A percentile compares a stretch with the other conserved stretches of the same genome.
Evolutionary conservation across 2,329 filamentous ascomycete genomes (phyloP).

Genomic region (Coniochaeta sp.): DNA sequence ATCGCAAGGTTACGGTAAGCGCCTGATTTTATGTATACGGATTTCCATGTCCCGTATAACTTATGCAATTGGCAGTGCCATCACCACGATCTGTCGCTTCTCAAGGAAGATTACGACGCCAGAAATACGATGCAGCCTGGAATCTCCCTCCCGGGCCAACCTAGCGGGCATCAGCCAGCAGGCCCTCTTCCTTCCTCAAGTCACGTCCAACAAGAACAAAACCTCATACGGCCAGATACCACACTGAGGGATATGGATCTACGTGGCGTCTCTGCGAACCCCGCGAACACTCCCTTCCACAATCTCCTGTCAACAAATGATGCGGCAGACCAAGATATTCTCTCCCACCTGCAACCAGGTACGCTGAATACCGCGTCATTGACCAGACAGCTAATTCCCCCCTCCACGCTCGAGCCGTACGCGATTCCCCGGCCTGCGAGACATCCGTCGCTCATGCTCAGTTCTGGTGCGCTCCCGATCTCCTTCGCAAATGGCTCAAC

Average conservation of each 20-base stretch:
- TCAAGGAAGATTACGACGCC: conserved; percentile 5
- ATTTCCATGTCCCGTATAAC: neutral
- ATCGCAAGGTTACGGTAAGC: conserved; percentile 13
- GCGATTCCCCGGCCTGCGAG: neutral
- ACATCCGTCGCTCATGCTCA: neutral
- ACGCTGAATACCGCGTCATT: neutral
- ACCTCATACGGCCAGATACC: too few relatives aligned
- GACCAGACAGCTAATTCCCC: neutral
- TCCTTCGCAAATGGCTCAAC: neutral
- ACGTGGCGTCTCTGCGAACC: conserved; percentile 3
- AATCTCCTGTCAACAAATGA: neutral
- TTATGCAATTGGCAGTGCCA: conserved; percentile 9
- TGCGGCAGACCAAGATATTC: neutral
- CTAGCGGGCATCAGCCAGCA: neutral
- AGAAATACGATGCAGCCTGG: neutral
- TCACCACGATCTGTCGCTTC: conserved; percentile 10
- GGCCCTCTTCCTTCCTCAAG: too few relatives aligned
- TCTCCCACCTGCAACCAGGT: neutral
- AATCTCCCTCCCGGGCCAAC: neutral
- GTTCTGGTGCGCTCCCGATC: neutral
- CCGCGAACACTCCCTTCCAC: neutral
- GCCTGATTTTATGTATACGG: neutral
- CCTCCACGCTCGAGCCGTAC: neutral
- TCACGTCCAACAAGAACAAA: too few relatives aligned
- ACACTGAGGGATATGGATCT: conserved; percentile 3